These are phyloP conservation scores for Cardiospermum halicacabum DNA, from an alignment of 345 rosid genomes.

Conservation along the genomic window DNA sequence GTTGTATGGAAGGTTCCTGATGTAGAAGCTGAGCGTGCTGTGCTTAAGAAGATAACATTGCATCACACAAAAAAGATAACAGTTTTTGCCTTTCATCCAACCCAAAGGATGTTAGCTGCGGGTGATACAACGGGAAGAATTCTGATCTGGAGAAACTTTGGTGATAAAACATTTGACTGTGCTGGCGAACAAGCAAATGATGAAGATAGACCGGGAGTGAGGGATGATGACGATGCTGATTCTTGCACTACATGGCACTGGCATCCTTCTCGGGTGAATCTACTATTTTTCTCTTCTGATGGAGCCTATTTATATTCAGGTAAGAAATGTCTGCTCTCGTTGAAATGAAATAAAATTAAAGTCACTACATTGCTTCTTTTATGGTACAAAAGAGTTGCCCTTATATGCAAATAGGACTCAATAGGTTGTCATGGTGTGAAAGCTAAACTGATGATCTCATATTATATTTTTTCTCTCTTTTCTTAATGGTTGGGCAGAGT, in stretches of 20 bases:
- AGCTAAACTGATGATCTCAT: not conserved
- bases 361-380: not conserved
- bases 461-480: too few relatives aligned
- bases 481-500: not conserved
- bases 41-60: slow-evolving; percentile 49
- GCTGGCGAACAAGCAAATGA: slow-evolving; percentile 26
- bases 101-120: slow-evolving; percentile 69
- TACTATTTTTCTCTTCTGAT: slow-evolving; percentile 80
- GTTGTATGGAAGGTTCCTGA: slow-evolving; percentile 70
- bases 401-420: not conserved
- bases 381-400: not conserved
- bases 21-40: slow-evolving; percentile 35
- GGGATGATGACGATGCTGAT: slow-evolving; percentile 89
- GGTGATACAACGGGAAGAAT: slow-evolving; percentile 94
- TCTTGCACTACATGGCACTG: slow-evolving; percentile 93
- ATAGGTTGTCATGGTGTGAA: not conserved
- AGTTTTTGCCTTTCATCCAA: slow-evolving; percentile 78
- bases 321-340: slow-evolving; percentile 13
- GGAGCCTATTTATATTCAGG: slow-evolving; percentile 91
- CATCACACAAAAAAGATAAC: slow-evolving; percentile 79
- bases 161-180: slow-evolving; percentile 42
- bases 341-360: not conserved
- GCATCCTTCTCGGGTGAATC: slow-evolving; percentile 72
- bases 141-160: slow-evolving; percentile 85
- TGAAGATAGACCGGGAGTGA: slow-evolving; percentile 86